Base-by-base conservation (phyloP, 2,329 filamentous ascomycete genomes). In the Cercospora sojina region DNA sequence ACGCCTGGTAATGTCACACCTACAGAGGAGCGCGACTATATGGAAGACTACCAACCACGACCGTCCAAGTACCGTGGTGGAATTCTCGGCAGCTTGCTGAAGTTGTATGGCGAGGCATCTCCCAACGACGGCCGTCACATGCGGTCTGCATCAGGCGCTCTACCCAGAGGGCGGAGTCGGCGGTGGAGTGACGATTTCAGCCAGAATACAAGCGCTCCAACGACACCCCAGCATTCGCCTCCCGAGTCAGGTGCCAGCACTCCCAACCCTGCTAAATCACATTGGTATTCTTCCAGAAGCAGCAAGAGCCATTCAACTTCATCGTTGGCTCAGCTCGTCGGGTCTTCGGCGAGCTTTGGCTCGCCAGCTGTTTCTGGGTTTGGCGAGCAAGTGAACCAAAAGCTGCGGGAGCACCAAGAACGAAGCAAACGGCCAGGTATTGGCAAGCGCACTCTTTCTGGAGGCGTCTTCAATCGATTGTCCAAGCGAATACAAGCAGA, bases 41-140 rank as follows among this genome's bases (percentile, higher is more conserved):
- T 70, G 59, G 84, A 86, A 51, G 84, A 86, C 64, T 91, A 91
- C 74, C 85, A 91, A 18, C 87, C 89, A 53, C 83, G 84, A 49
- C 91, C 91, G 4, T 79, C 83, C 23, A 85, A 89, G 69, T 93
- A 91, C 76, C 87, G 88, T 59, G 89, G 88, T 31, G 91, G 92
- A 31, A 86, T 94, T 56, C 81, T 96, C 1, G 88, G 89, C 2
- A 89, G 88, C 0, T 80, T 96, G 0, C 80, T 95, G 59, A 91
- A 89, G 76, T 82, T 93, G 9, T 89, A 91, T 73, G 84, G 87
- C 66, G 81, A 75, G 13, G 47, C 60, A 16, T 62, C 60, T 13
- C 62, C 63, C 12, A 59, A 65, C 20, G 64, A 65, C 8, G 69
- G 69, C 35, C 67, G 55, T 29, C 43, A 76, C 53, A 67, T 71